These are phyloP conservation scores for Phyllostachys edulis DNA, from an alignment of 176 grass and related monocot genomes.

Conservation along the genomic window DNA sequence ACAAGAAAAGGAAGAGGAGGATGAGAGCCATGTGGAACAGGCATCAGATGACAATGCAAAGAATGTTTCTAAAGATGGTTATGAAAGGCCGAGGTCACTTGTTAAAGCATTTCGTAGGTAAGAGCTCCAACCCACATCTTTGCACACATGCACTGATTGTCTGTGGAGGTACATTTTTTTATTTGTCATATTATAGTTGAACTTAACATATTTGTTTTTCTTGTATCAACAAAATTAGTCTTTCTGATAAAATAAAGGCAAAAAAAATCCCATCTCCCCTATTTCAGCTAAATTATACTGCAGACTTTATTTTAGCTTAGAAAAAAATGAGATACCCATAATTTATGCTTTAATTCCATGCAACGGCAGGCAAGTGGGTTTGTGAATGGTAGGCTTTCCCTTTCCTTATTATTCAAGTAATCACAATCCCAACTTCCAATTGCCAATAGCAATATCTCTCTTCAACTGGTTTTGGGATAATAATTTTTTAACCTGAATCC, in stretches of 20 bases:
- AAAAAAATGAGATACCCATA: too few species aligned
- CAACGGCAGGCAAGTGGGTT: too few species aligned
- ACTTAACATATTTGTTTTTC: not conserved
- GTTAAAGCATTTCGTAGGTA: conserved; percentile 43
- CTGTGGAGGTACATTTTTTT: not conserved
- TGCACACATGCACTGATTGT: not conserved
- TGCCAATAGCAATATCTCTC: too few species aligned
- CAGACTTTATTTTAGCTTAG: too few species aligned
- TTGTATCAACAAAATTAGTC: not conserved
- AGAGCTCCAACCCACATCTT: conserved; percentile 26
- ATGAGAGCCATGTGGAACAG: conserved; percentile 21
- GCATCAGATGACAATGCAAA: conserved; percentile 32
- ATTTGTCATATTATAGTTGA: not conserved
- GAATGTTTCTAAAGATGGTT: conserved; percentile 22
- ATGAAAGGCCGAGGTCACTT: conserved; percentile 49
- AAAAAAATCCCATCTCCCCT: too few species aligned
- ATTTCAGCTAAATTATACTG: too few species aligned
- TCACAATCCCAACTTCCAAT: too few species aligned
- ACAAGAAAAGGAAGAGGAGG: conserved; percentile 25
- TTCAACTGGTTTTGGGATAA: not conserved
- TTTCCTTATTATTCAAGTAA: too few species aligned
- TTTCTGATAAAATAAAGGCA: too few species aligned
- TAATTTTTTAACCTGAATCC: not conserved
- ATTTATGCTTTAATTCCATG: too few species aligned
- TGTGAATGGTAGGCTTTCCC: too few species aligned